phyloP scores from a whole-genome alignment of 192 early-diverging fungal genomes.

The Coemansia reversa region DNA sequence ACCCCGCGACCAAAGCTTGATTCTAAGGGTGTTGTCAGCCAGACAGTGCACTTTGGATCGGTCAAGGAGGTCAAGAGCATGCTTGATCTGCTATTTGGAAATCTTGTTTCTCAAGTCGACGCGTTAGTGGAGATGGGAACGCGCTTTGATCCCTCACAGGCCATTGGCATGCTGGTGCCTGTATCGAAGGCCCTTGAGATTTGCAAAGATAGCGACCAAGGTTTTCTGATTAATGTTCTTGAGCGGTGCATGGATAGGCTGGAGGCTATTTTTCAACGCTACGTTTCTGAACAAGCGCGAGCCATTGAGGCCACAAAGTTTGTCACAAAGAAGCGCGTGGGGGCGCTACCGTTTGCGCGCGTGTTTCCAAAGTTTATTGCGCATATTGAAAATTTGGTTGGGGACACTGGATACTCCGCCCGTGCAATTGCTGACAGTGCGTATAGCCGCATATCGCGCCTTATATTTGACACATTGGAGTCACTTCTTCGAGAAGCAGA shows the following conservation, averaged over 20 bases:
- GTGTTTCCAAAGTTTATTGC: conserved; percentile 88
- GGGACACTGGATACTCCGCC: conserved; percentile 61
- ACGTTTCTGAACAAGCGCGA: conserved; percentile 82
- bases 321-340: conserved; percentile 80
- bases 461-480: conserved; percentile 87
- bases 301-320: conserved; percentile 90
- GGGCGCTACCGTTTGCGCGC: conserved; percentile 85
- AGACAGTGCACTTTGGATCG: conserved; percentile 46
- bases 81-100: conserved; percentile 77
- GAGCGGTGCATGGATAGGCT: conserved; percentile 65
- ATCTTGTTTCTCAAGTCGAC: conserved; percentile 69
- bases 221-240: conserved; percentile 65
- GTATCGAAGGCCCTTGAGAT: conserved; percentile 71
- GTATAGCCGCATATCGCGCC: conserved; percentile 77
- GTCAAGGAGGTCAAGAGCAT: conserved; percentile 66
- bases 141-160: conserved; percentile 70
- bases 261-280: conserved; percentile 74
- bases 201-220: conserved; percentile 71
- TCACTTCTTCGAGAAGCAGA: conserved; percentile 75
- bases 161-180: conserved; percentile 81
- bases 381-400: conserved; percentile 59
- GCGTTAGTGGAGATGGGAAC: conserved; percentile 72
- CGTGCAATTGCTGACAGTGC: conserved; percentile 72
- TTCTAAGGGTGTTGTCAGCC: conserved; percentile 39
- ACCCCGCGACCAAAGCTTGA: conserved; percentile 42